Evolutionary conservation across 768 basidiomycete species (phyloP), one percentile per base, ranked within the genome.

Genomic region (Dendrothele bispora): DNA sequence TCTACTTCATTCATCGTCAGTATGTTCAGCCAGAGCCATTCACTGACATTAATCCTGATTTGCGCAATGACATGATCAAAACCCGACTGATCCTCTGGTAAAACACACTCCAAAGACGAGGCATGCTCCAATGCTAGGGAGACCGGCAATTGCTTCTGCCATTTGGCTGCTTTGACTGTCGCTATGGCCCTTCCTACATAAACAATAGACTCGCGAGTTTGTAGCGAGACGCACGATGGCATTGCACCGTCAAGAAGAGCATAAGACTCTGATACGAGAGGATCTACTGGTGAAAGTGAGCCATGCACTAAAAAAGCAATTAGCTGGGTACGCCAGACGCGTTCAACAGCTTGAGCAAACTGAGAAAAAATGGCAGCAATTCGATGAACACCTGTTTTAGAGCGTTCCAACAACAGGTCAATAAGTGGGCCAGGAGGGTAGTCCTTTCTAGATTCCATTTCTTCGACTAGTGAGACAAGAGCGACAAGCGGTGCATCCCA

Each of bases 11-110:
- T 79, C 57, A 78, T 77, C 2, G 91, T 95, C 43, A 97, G 71
- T 29, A 95, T 86, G 58, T 94, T 91, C 20, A 83, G 65, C 94
- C 93, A 97, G 1, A 97, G 72, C 92, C 93, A 97, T 72, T 97
- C 94, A 60, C 91, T 88, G 42, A 95, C 80, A 48, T 86, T 84
- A 1, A 78, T 85, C 49, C 92, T 72, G 29, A 94, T 89, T 50
- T 85, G 80, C 15, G 79, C 69, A 28, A 97, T 80, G 49, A 84
- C 79, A 26, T 74, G 68, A 61, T 91, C 90, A 58, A 97, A 91
- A 14, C 73, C 77, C 51, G 88, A 84, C 51, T 80, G 82, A 54
- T 92, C 86, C 57, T 89, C 80, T 0, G 87, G 85, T 7, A 90
- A 72, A 3, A 89, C 83, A 7, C 70, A 70, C 50, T 84, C 83